phyloP scores from a whole-genome alignment of 352 stramenopile genomes.

The Phytophthora vignae region DNA sequence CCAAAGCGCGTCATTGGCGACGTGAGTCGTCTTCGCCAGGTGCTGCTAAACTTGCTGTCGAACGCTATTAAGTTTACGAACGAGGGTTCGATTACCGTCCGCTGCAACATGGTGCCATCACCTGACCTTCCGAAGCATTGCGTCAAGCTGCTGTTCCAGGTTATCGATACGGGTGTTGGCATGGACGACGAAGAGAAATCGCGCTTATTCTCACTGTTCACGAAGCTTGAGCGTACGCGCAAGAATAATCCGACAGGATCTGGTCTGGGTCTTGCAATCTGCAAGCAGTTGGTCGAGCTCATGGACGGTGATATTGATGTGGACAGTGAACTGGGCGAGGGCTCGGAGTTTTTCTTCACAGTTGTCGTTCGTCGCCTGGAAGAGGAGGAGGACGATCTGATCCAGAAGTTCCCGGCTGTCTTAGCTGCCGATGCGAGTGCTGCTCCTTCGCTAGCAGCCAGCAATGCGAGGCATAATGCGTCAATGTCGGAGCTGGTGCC shows the following conservation, averaged over 20 bases:
- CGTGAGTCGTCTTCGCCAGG: slow-evolving; percentile 68
- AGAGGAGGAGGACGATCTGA: slow-evolving; percentile 54
- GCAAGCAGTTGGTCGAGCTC: slow-evolving; percentile 76
- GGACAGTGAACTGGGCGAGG: slow-evolving; percentile 68
- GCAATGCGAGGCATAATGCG: slow-evolving; percentile 26
- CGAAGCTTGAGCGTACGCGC: slow-evolving; percentile 66
- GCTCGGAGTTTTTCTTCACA: slow-evolving; percentile 77
- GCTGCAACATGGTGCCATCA: slow-evolving; percentile 62
- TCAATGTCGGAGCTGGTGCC: slow-evolving; percentile 52
- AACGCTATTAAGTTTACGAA: slow-evolving; percentile 88
- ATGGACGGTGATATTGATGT: slow-evolving; percentile 80
- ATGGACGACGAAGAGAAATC: slow-evolving; percentile 77
- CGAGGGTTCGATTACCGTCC: slow-evolving; percentile 72
- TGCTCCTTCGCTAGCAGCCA: slow-evolving; percentile 23
- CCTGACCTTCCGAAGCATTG: slow-evolving; percentile 61
- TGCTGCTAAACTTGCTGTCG: slow-evolving; percentile 78
- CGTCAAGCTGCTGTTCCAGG: slow-evolving; percentile 75
- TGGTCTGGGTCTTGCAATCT: slow-evolving; percentile 74
- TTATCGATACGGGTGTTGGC: slow-evolving; percentile 74
- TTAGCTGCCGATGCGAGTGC: slow-evolving; percentile 32
- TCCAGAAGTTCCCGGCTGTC: slow-evolving; percentile 56
- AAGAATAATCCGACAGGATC: slow-evolving; percentile 80
- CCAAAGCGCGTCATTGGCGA: slow-evolving; percentile 69
- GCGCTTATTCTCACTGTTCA: slow-evolving; percentile 71
- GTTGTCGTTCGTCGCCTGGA: slow-evolving; percentile 63